Percentiles rank a stretch among this genome's conserved stretches.
Conservation (phyloP, 1,139 yeast genomes). For the Scheffersomyces quercinus region DNA sequence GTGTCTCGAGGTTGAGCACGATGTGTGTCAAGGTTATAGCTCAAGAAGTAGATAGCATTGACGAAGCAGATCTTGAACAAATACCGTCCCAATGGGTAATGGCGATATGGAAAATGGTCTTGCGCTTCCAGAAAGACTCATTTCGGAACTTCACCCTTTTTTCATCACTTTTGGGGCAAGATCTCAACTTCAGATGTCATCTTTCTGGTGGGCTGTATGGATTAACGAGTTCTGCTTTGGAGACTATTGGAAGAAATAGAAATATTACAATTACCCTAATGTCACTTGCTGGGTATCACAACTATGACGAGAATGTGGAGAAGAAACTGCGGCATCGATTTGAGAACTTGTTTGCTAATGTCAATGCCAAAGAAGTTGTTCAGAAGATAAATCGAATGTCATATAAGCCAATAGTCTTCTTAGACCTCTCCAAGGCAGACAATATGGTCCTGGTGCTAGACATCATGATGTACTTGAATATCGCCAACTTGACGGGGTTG, state of each 20-base stretch:
- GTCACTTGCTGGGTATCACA: too few relatives aligned
- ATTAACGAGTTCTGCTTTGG: too few relatives aligned
- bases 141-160: slow-evolving; percentile 30
- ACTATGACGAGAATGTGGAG: too few relatives aligned
- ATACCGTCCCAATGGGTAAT: too few relatives aligned
- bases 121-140: slow-evolving; percentile 29
- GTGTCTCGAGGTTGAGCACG: too few relatives aligned
- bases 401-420: slow-evolving; percentile 17
- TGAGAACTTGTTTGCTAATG: slow-evolving; percentile 36
- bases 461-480: slow-evolving; percentile 28
- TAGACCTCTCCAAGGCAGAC: slow-evolving; percentile 18
- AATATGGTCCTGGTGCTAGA: slow-evolving; percentile 9
- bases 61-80: slow-evolving; percentile 1
- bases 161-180: slow-evolving; percentile 22
- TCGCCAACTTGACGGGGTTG: slow-evolving; percentile 31
- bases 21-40: slow-evolving; percentile 33
- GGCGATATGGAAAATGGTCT: slow-evolving; percentile 33
- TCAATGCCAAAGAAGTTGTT: slow-evolving; percentile 13
- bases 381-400: slow-evolving; percentile 15
- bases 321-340: slow-evolving; percentile 16
- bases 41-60: slow-evolving; percentile 26
- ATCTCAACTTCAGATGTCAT: not conserved
- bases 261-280: too few relatives aligned
- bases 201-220: too few relatives aligned
- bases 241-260: too few relatives aligned